phyloP scores from a whole-genome alignment of 2,329 filamentous ascomycete genomes.

The Colletotrichum spaethianum region DNA sequence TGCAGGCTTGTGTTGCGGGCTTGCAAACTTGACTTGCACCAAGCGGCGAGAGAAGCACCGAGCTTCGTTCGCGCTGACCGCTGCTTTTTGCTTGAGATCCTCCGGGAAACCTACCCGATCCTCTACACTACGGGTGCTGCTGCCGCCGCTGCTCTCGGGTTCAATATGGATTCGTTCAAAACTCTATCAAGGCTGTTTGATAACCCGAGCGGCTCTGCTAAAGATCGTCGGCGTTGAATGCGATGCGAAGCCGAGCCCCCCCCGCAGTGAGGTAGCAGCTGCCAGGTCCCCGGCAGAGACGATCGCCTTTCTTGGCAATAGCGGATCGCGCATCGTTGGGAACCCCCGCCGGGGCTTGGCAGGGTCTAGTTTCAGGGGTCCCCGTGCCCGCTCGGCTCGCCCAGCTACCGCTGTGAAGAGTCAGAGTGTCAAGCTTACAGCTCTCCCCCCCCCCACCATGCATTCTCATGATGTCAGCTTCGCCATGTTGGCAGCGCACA shows the following conservation, averaged over 20 bases:
- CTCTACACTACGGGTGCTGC: background rate
- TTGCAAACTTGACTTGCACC: too few relatives aligned
- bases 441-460: background rate
- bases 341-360: slow-evolving; percentile 27
- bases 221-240: background rate
- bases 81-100: background rate
- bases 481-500: background rate
- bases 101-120: background rate
- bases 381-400: slow-evolving; percentile 5
- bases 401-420: too few relatives aligned
- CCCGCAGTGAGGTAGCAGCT: background rate
- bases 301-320: slow-evolving; percentile 25
- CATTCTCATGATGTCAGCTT: background rate
- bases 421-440: background rate
- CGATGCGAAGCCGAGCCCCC: background rate
- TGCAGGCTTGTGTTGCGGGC: too few relatives aligned
- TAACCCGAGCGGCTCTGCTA: background rate
- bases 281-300: background rate
- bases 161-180: background rate
- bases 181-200: too few relatives aligned
- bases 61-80: background rate
- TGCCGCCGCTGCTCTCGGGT: background rate
- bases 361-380: slow-evolving; percentile 40
- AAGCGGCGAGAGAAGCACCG: too few relatives aligned
- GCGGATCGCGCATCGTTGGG: slow-evolving; percentile 30